phyloP scores from a whole-genome alignment of 1,284 basidiomycete species.

The Cutaneotrichosporon daszewskae region DNA sequence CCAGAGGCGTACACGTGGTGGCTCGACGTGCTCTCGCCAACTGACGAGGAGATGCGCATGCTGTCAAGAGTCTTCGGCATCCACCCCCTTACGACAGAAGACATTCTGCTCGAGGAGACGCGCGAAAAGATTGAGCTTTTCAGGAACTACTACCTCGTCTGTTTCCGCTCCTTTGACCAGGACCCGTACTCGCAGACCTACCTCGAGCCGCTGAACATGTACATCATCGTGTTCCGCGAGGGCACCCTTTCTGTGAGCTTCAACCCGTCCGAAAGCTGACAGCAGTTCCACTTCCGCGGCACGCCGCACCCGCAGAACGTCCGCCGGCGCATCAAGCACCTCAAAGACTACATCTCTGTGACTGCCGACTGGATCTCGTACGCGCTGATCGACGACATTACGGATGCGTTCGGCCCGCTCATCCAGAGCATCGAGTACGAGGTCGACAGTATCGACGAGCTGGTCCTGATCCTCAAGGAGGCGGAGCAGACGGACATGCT shows the following conservation, averaged over 20 bases:
- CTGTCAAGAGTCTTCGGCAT: slow-evolving; percentile 93
- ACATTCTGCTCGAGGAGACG: slow-evolving; percentile 98
- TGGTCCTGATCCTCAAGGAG: slow-evolving; percentile 91
- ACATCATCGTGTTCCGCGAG: slow-evolving; percentile 97
- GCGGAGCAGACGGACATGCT: slow-evolving; percentile 76
- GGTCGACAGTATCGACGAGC: slow-evolving; percentile 97
- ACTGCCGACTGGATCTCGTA: slow-evolving; percentile 99
- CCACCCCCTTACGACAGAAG: slow-evolving; percentile 97
- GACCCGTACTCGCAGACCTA: slow-evolving; percentile 96
- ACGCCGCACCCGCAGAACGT: slow-evolving; percentile 98
- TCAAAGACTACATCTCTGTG: slow-evolving; percentile 98
- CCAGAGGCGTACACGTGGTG: slow-evolving; percentile 87
- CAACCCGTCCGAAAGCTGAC: background rate
- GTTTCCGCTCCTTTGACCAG: slow-evolving; percentile 99
- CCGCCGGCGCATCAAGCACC: slow-evolving; percentile 94
- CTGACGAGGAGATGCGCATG: slow-evolving; percentile 97
- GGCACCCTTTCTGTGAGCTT: slow-evolving; percentile 81
- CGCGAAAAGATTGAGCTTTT: slow-evolving; percentile 99
- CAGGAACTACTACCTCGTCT: slow-evolving; percentile 97
- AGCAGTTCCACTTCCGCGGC: slow-evolving; percentile 90
- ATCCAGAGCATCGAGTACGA: slow-evolving; percentile 99
- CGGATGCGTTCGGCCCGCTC: slow-evolving; percentile 96
- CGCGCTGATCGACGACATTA: slow-evolving; percentile 98
- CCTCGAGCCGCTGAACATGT: slow-evolving; percentile 98
- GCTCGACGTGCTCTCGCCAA: slow-evolving; percentile 90